Evolutionary conservation across 257 asterid species (phyloP).

Genomic region (Cruciata laevipes): DNA sequence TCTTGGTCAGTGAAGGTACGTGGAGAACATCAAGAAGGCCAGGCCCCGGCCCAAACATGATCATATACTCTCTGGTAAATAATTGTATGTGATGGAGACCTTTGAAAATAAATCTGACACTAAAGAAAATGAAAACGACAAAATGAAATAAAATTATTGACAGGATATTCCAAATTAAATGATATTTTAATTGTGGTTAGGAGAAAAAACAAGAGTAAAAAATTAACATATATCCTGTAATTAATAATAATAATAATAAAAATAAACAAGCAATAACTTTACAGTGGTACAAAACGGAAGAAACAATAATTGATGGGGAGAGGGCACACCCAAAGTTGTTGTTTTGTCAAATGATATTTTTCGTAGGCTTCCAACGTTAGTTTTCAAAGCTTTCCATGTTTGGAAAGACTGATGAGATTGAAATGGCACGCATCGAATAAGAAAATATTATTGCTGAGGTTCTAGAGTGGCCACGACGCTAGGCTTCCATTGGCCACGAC

Average conservation of each 20-base stretch:
- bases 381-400: constrained; percentile 25
- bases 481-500: constrained; percentile 17
- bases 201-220: no score
- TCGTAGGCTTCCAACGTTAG: constrained; percentile 13
- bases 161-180: no score
- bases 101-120: not conserved
- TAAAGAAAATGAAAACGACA: not conserved
- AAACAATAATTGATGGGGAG: constrained; percentile 1
- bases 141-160: not conserved
- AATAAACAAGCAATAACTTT: not conserved
- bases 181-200: no score
- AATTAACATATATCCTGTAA: no score
- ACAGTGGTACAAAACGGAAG: not conserved
- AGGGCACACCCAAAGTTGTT: constrained; percentile 1
- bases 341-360: constrained; percentile 11
- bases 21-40: not conserved
- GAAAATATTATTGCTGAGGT: constrained; percentile 16
- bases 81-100: not conserved
- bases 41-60: not conserved
- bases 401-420: constrained; percentile 22
- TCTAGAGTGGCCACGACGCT: constrained; percentile 29
- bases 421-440: not conserved
- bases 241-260: not conserved
- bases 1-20: not conserved
- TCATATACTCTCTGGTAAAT: not conserved